Percentiles rank a stretch among this genome's conserved stretches.
Evolutionary conservation across 2,329 filamentous ascomycete genomes (phyloP).

Genomic region (Fusarium staphyleae): DNA sequence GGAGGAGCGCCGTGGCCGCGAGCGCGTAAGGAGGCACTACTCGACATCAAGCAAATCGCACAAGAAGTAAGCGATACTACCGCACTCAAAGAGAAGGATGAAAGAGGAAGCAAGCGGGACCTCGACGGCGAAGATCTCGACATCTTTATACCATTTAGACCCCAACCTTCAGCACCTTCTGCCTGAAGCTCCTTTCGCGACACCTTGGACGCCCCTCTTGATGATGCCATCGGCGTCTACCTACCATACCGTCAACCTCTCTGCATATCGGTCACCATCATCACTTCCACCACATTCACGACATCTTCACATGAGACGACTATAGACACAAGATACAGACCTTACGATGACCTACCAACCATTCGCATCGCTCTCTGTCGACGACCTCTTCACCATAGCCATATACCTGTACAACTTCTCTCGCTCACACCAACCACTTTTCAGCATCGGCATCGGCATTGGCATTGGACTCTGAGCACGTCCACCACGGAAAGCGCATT

Average conservation of each 20-base stretch:
- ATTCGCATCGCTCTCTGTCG: conserved; percentile 5
- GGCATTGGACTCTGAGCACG: conserved; percentile 14
- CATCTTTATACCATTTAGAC: conserved; percentile 35
- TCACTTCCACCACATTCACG: conserved; percentile 19
- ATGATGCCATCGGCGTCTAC: not conserved
- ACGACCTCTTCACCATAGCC: not conserved
- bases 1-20: conserved; percentile 50
- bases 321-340: conserved; percentile 31
- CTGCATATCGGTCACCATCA: conserved; percentile 3
- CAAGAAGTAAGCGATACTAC: conserved; percentile 41
- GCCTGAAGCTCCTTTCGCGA: not conserved
- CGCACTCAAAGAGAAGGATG: not conserved
- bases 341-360: conserved; percentile 1
- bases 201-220: not conserved
- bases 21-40: conserved; percentile 47
- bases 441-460: conserved; percentile 18
- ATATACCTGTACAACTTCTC: conserved; percentile 21
- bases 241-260: conserved; percentile 15
- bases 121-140: conserved; percentile 12
- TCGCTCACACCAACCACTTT: conserved; percentile 17
- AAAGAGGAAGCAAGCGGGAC: conserved; percentile 4
- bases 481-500: conserved; percentile 30
- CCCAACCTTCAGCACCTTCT: conserved; percentile 7
- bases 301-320: conserved; percentile 31
- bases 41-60: conserved; percentile 42